Percentiles rank a stretch among this genome's conserved stretches.
Conservation (phyloP, 225 moss, liverwort and hornwort genomes). For the Polytrichum formosum region DNA sequence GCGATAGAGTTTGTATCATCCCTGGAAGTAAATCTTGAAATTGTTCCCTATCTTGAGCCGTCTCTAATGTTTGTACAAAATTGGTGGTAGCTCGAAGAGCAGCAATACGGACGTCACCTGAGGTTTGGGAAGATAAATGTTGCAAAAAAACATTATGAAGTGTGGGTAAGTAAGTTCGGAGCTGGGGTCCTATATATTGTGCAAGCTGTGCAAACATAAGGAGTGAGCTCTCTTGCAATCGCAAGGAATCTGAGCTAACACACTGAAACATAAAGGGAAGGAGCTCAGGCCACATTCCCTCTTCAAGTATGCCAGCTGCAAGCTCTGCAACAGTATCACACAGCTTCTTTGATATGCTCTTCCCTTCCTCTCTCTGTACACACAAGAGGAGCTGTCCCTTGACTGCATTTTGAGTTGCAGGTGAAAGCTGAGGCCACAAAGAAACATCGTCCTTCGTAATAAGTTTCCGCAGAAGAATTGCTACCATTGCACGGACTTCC, state of each 20-base stretch:
- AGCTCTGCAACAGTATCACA: constrained; percentile 96
- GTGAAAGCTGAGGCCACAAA: constrained; percentile 52
- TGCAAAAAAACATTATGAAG: constrained; percentile 87
- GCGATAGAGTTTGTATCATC: constrained; percentile 95
- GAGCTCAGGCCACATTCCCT: constrained; percentile 95
- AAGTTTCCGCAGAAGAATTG: constrained; percentile 59
- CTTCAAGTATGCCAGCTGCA: constrained; percentile 89
- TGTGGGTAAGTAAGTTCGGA: constrained; percentile 84
- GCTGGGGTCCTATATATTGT: constrained; percentile 94
- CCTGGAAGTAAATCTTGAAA: constrained; percentile 97
- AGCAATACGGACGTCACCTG: constrained; percentile 90
- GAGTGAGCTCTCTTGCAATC: constrained; percentile 83
- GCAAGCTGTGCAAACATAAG: constrained; percentile 99
- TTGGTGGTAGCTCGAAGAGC: constrained; percentile 92
- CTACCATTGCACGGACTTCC: constrained; percentile 61
- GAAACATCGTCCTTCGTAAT: constrained; percentile 67
- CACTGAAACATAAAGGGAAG: constrained; percentile 98
- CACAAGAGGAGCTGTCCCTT: constrained; percentile 84
- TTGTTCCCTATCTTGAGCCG: constrained; percentile 81
- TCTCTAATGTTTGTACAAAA: constrained; percentile 88
- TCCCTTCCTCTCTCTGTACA: constrained; percentile 90
- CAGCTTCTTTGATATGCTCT: constrained; percentile 91
- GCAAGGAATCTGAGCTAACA: constrained; percentile 90
- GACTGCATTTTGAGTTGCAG: constrained; percentile 67
- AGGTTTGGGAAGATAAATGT: constrained; percentile 78